A percentile compares a stretch with the other conserved stretches of the same genome.
Conservation (phyloP, 352 stramenopile species). For the Phytophthora chlamydospora region DNA sequence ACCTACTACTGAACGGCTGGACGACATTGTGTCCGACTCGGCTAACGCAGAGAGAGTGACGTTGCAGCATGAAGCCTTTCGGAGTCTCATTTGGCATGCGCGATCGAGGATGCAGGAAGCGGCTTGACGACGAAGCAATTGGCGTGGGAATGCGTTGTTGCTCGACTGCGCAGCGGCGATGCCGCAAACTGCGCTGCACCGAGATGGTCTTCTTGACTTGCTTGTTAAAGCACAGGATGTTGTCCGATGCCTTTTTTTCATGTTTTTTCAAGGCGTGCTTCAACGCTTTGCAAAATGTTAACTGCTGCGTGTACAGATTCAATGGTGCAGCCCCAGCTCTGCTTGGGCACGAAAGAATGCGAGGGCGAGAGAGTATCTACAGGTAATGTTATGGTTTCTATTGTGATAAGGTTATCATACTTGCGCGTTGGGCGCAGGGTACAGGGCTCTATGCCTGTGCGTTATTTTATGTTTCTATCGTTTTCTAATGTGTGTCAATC, state of each 20-base stretch:
- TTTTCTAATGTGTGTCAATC: slow-evolving; percentile 29
- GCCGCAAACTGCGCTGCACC: not conserved
- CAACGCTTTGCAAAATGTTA: slow-evolving; percentile 21
- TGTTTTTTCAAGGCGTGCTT: slow-evolving; percentile 26
- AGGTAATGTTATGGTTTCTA: slow-evolving; percentile 28
- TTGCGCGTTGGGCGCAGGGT: slow-evolving; percentile 12
- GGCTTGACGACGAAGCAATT: no score
- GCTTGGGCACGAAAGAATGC: slow-evolving; percentile 5
- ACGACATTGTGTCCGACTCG: no score
- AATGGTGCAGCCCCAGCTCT: no score
- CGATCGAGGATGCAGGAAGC: no score
- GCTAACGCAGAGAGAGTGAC: not conserved
- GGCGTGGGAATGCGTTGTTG: no score
- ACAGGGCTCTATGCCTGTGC: slow-evolving; percentile 30
- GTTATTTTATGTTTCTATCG: slow-evolving; percentile 37
- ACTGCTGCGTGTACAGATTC: not conserved
- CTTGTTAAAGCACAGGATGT: no score
- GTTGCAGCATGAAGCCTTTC: not conserved
- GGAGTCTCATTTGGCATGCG: no score
- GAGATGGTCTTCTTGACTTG: no score
- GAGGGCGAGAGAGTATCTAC: slow-evolving; percentile 14
- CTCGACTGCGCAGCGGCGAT: not conserved
- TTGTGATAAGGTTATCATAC: slow-evolving; percentile 35
- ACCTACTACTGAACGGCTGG: no score
- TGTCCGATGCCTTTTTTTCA: slow-evolving; percentile 1